phyloP scores from a whole-genome alignment of 129 eudicot species.

The Artemisia annua region DNA sequence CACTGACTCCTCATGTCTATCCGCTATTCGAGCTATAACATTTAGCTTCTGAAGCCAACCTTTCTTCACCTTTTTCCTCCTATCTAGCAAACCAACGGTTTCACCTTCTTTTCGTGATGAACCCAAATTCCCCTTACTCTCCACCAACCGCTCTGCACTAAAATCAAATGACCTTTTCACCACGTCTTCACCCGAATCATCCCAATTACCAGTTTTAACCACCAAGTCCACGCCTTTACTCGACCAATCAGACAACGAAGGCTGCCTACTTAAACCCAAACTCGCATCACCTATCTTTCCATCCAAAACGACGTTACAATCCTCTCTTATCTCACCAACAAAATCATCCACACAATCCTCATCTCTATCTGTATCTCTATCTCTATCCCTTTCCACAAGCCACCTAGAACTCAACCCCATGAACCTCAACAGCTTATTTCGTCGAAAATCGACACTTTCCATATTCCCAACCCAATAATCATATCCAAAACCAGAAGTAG shows the following conservation, averaged over 20 bases:
- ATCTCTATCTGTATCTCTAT: conserved; percentile 26
- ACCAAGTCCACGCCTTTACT: conserved; percentile 21
- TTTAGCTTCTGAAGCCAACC: conserved; percentile 63
- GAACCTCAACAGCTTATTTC: conserved; percentile 50
- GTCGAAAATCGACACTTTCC: conserved; percentile 55
- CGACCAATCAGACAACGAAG: conserved; percentile 34
- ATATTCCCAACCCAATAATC: conserved; percentile 55
- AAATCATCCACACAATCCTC: conserved; percentile 18
- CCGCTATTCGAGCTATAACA: conserved; percentile 37
- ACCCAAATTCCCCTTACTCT: conserved; percentile 38
- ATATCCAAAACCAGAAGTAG: conserved; percentile 48
- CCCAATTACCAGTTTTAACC: conserved; percentile 35
- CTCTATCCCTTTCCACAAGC: conserved; percentile 37
- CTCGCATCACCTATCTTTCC: conserved; percentile 26
- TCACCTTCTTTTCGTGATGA: conserved; percentile 38
- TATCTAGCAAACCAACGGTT: conserved; percentile 13
- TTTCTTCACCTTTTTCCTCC: conserved; percentile 50
- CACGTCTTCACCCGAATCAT: conserved; percentile 42
- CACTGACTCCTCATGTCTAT: conserved; percentile 32
- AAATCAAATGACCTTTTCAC: conserved; percentile 38
- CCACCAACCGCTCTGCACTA: conserved; percentile 28
- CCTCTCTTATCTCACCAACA: conserved; percentile 27
- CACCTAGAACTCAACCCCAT: conserved; percentile 54
- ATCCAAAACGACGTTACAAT: conserved; percentile 6
- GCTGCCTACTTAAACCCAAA: conserved; percentile 37